phyloP scores from a whole-genome alignment of 2,329 filamentous ascomycete species.

The Pseudocercospora macadamiae region DNA sequence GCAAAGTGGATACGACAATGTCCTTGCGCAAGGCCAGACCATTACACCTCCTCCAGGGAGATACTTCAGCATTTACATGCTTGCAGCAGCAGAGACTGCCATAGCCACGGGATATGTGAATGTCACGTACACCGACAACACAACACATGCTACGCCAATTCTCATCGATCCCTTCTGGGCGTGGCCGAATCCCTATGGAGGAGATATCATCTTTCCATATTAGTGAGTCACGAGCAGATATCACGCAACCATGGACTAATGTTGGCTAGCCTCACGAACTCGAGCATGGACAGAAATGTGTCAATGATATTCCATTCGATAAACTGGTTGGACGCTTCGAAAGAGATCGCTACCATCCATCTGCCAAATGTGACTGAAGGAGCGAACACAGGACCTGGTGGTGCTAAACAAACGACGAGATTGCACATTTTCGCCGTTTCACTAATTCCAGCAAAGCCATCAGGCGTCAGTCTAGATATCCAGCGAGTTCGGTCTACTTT shows the following conservation, averaged over 20 bases:
- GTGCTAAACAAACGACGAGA: constrained; percentile 33
- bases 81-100: constrained; percentile 45
- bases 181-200: constrained; percentile 46
- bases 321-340: constrained; percentile 45
- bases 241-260: background rate
- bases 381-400: constrained; percentile 38
- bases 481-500: constrained; percentile 48
- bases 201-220: constrained; percentile 46
- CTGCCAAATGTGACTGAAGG: constrained; percentile 43
- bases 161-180: constrained; percentile 44
- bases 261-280: constrained; percentile 35
- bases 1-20: constrained; percentile 42
- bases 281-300: constrained; percentile 42
- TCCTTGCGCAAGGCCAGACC: constrained; percentile 42
- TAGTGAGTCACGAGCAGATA: constrained; percentile 17
- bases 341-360: constrained; percentile 40
- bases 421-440: constrained; percentile 47
- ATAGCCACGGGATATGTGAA: constrained; percentile 44
- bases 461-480: constrained; percentile 36
- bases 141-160: constrained; percentile 38
- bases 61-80: constrained; percentile 46
- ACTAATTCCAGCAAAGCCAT: constrained; percentile 35
- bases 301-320: constrained; percentile 47
- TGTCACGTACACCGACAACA: constrained; percentile 43
- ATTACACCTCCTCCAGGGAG: constrained; percentile 37